Evolutionary conservation across 164 flowering plant genomes (phyloP), one percentile per base, ranked within the genome.

Genomic region (Warburgia ugandensis): DNA sequence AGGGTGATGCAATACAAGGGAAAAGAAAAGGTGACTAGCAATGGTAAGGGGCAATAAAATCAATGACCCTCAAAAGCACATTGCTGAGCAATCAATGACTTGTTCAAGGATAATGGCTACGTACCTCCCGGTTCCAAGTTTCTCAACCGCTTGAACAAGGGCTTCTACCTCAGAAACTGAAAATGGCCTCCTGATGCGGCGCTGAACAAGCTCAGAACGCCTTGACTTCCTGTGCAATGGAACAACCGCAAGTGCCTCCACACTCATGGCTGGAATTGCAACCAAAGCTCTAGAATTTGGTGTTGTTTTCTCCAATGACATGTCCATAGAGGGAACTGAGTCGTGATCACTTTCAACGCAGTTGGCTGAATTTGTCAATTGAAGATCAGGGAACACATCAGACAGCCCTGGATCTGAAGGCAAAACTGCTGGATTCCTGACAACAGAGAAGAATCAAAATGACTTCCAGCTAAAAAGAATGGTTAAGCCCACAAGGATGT

Each of bases 61-160:
- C n/a, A n/a, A n/a, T n/a, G n/a, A n/a, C n/a, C n/a, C n/a, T n/a
- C n/a, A n/a, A n/a, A n/a, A n/a, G n/a, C n/a, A n/a, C n/a, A n/a
- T n/a, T n/a, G n/a, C n/a, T n/a, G n/a, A n/a, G n/a, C n/a, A n/a
- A n/a, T n/a, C n/a, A n/a, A n/a, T n/a, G n/a, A n/a, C n/a, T n/a
- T n/a, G n/a, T n/a, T n/a, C n/a, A n/a, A n/a, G n/a, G n/a, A n/a
- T n/a, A n/a, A n/a, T n/a, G n/a, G n/a, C n/a, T n/a, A n/a, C n/a
- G n/a, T n/a, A n/a, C 99, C 99, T 89, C 73, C 99, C 99, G 50
- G 97, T 94, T 33, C 99, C 99, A 55, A 94, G 86, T 60, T 84
- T 79, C 82, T 89, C 99, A 52, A 94, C 99, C 2, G 97, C 95
- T 52, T 84, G 92, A 43, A 94, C 99, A 46, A 94, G 80, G 27